phyloP scores from a whole-genome alignment of 805 yeast genomes.

The Kazachstania africana region DNA sequence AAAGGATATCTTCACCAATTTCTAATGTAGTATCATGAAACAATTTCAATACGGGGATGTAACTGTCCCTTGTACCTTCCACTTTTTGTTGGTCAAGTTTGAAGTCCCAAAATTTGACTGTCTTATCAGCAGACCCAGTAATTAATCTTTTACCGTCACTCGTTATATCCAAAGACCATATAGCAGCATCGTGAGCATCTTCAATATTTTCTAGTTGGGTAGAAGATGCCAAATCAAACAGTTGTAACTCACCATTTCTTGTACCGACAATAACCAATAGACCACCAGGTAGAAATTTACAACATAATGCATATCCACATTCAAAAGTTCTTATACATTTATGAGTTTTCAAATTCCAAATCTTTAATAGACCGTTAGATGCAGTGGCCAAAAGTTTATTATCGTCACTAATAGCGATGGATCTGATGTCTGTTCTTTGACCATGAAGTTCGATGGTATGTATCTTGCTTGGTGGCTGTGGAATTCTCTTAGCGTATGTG shows the following conservation, averaged over 20 bases:
- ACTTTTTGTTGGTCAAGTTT: conserved; percentile 53
- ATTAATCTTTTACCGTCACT: conserved; percentile 76
- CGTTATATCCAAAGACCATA: conserved; percentile 84
- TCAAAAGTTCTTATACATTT: conserved; percentile 79
- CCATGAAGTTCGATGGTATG: conserved; percentile 66
- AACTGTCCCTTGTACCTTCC: conserved; percentile 50
- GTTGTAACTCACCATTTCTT: conserved; percentile 71
- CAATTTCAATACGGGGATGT: conserved; percentile 43
- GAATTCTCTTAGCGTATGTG: conserved; percentile 46
- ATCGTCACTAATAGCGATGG: conserved; percentile 74
- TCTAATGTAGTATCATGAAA: conserved; percentile 75
- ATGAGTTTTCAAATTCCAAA: conserved; percentile 71
- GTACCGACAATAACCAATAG: conserved; percentile 78
- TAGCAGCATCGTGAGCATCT: conserved; percentile 67
- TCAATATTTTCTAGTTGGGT: conserved; percentile 57
- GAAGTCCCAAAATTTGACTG: conserved; percentile 83
- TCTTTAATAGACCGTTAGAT: conserved; percentile 76
- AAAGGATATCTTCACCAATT: conserved; percentile 71
- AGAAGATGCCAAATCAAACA: conserved; percentile 80
- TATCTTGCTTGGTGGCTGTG: conserved; percentile 30
- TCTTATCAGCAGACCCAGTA: conserved; percentile 90
- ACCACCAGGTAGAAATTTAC: conserved; percentile 86
- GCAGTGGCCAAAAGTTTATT: conserved; percentile 76
- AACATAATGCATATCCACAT: conserved; percentile 75
- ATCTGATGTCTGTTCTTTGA: conserved; percentile 80